Evolutionary conservation across 176 grass and related monocot species (phyloP).

Genomic region (Bromus sterilis): DNA sequence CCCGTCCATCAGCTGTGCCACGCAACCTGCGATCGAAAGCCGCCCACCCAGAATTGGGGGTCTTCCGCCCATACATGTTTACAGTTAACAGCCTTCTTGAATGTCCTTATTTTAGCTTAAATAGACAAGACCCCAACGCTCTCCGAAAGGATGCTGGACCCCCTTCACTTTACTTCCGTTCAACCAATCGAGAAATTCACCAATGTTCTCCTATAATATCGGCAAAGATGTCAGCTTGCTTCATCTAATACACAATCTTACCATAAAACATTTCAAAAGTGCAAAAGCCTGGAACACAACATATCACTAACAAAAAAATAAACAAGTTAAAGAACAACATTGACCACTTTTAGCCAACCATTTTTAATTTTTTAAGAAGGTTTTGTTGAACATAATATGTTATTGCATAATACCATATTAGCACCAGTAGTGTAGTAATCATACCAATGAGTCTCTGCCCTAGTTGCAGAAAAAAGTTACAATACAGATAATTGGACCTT

Average conservation of each 20-base stretch:
- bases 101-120: neutral
- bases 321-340: neutral
- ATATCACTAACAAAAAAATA: neutral
- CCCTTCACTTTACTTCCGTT: constrained; percentile 9
- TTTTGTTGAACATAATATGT: neutral
- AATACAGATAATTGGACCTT: neutral
- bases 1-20: constrained; percentile 5
- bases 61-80: constrained; percentile 46
- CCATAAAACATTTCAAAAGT: neutral
- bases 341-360: neutral
- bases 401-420: neutral
- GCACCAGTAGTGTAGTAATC: neutral
- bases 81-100: neutral
- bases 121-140: neutral
- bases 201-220: neutral
- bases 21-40: constrained; percentile 68
- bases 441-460: neutral
- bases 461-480: neutral
- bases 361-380: neutral
- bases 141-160: neutral
- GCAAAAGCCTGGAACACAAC: neutral
- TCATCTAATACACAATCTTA: neutral
- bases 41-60: constrained; percentile 69
- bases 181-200: neutral
- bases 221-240: constrained; percentile 1